These are phyloP conservation scores for Pythium plurisporium DNA, from an alignment of 352 stramenopile species.

Conservation along the genomic window DNA sequence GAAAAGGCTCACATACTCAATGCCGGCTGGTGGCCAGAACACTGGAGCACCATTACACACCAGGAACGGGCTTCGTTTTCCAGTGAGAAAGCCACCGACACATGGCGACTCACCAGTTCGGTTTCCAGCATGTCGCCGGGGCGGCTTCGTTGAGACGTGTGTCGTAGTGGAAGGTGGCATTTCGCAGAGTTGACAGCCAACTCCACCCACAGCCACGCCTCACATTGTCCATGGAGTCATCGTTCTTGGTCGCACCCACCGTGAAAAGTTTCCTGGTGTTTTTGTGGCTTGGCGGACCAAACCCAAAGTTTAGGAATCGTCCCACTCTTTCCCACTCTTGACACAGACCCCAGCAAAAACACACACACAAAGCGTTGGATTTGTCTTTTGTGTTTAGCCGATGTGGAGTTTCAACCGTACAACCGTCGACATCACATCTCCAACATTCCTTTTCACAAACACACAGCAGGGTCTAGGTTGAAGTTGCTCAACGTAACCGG, in stretches of 20 bases:
- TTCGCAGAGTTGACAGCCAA: background rate
- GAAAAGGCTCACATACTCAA: no score
- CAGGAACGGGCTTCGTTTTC: background rate
- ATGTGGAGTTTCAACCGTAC: background rate
- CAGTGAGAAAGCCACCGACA: background rate
- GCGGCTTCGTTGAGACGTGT: background rate
- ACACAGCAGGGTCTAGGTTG: slow-evolving; percentile 4
- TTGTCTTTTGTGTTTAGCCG: background rate
- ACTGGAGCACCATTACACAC: background rate
- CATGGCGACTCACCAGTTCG: no score
- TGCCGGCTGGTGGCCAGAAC: no score
- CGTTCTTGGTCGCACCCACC: background rate
- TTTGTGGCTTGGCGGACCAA: background rate
- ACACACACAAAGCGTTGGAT: background rate
- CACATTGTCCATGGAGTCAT: background rate
- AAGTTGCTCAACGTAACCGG: background rate
- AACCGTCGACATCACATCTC: background rate
- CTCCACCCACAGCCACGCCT: no score
- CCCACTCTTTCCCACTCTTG: background rate
- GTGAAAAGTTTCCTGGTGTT: background rate
- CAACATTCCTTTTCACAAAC: background rate
- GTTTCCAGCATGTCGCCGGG: background rate
- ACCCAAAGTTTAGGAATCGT: background rate
- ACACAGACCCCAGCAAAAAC: no score
- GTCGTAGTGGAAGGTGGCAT: background rate